phyloP scores from a whole-genome alignment of 495 filamentous ascomycete genomes.

The Aspergillus nidulans region DNA sequence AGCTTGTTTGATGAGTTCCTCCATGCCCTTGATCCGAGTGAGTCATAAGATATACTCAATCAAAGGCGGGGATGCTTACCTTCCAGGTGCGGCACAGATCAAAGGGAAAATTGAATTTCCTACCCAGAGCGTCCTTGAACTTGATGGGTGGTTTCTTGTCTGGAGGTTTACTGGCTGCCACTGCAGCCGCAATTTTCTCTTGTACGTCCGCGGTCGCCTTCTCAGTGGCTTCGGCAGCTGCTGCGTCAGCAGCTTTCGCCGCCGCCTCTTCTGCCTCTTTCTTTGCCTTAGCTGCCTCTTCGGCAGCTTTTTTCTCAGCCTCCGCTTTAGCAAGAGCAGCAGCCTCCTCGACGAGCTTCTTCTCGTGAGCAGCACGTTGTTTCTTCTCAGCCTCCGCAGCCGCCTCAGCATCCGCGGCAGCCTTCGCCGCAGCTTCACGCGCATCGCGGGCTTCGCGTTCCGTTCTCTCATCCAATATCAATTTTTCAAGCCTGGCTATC shows the following conservation, averaged over 20 bases:
- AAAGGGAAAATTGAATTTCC: slow-evolving; percentile 83
- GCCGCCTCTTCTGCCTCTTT: slow-evolving; percentile 33
- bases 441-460: slow-evolving; percentile 41
- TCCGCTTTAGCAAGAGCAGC: slow-evolving; percentile 43
- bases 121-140: slow-evolving; percentile 81
- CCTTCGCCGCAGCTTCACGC: slow-evolving; percentile 39
- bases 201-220: slow-evolving; percentile 1
- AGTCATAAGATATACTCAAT: slow-evolving; percentile 10
- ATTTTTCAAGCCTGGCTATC: slow-evolving; percentile 47
- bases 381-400: slow-evolving; percentile 51
- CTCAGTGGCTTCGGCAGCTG: slow-evolving; percentile 24
- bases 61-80: slow-evolving; percentile 42
- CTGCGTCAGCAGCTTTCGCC: slow-evolving; percentile 21
- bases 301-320: slow-evolving; percentile 42
- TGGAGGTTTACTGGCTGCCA: slow-evolving; percentile 24
- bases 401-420: slow-evolving; percentile 40
- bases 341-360: slow-evolving; percentile 37
- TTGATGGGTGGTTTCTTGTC: slow-evolving; percentile 65
- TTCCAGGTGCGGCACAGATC: slow-evolving; percentile 76
- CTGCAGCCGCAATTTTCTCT: slow-evolving; percentile 18
- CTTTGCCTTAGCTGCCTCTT: slow-evolving; percentile 31
- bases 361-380: slow-evolving; percentile 42
- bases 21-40: slow-evolving; percentile 60
- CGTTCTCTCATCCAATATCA: slow-evolving; percentile 45
- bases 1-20: slow-evolving; percentile 80